phyloP scores from a whole-genome alignment of 176 grass and related monocot species.

The Hordeum marinum region DNA sequence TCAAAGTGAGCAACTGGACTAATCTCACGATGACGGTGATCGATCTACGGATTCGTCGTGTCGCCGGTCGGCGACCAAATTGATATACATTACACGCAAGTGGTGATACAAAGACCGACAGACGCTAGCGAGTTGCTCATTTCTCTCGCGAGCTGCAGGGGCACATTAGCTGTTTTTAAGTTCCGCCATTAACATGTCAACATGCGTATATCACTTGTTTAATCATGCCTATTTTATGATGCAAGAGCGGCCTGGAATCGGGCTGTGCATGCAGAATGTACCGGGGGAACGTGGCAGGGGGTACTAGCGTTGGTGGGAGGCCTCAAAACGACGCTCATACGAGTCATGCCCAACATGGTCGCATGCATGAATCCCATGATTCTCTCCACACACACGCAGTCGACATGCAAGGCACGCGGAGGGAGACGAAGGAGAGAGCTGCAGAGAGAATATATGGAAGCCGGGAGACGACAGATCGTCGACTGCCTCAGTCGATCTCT shows the following conservation, averaged over 20 bases:
- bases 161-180: background rate
- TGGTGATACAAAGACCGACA: background rate
- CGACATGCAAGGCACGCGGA: constrained; percentile 6
- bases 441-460: background rate
- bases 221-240: background rate
- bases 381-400: background rate
- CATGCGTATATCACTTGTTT: background rate
- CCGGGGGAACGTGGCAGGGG: constrained; percentile 17
- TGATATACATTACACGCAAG: background rate
- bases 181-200: background rate
- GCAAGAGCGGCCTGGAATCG: background rate
- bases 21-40: background rate
- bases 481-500: background rate
- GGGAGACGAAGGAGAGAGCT: background rate
- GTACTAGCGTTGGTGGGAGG: constrained; percentile 9
- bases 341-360: background rate
- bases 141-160: background rate
- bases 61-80: background rate
- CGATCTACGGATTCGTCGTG: background rate
- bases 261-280: background rate
- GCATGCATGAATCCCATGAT: background rate
- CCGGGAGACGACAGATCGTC: background rate
- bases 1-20: background rate
- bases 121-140: background rate
- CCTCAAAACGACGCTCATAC: constrained; percentile 9